Percentiles rank a stretch among this genome's conserved stretches.
Conservation (phyloP, 2,329 filamentous ascomycete genomes). For the Fulvia fulva region DNA sequence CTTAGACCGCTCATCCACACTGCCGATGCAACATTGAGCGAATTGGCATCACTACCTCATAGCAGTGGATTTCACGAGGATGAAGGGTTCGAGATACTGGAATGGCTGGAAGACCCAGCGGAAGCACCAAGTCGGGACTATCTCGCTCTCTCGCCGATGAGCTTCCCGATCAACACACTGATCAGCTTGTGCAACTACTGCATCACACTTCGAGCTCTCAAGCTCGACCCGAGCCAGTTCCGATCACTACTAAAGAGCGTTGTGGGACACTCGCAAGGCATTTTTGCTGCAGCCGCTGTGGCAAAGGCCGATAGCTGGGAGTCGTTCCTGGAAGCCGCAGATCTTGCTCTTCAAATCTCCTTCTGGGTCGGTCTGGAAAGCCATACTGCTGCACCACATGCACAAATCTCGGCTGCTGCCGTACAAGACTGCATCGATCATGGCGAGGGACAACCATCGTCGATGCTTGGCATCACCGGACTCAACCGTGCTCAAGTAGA, state of each 20-base stretch:
- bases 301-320: slow-evolving; percentile 88
- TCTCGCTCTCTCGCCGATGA: neutral
- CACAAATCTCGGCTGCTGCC: slow-evolving; percentile 76
- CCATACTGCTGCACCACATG: slow-evolving; percentile 91
- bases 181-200: neutral
- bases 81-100: neutral
- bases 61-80: neutral
- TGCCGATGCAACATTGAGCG: neutral
- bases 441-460: slow-evolving; percentile 85
- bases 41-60: neutral
- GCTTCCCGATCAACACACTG: neutral
- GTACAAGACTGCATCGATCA: slow-evolving; percentile 55
- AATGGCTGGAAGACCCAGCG: neutral
- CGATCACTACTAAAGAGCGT: slow-evolving; percentile 76
- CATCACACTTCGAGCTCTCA: neutral
- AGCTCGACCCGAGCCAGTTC: slow-evolving; percentile 65
- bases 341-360: slow-evolving; percentile 77
- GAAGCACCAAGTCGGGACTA: neutral
- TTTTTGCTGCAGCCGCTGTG: slow-evolving; percentile 85
- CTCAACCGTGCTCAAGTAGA: slow-evolving; percentile 59
- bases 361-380: slow-evolving; percentile 97
- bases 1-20: neutral
- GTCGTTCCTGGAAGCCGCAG: slow-evolving; percentile 72
- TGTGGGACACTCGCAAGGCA: slow-evolving; percentile 91
- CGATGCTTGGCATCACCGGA: slow-evolving; percentile 94